Conservation (phyloP, 768 basidiomycete genomes). For the Podaxis mareebaensis region DNA sequence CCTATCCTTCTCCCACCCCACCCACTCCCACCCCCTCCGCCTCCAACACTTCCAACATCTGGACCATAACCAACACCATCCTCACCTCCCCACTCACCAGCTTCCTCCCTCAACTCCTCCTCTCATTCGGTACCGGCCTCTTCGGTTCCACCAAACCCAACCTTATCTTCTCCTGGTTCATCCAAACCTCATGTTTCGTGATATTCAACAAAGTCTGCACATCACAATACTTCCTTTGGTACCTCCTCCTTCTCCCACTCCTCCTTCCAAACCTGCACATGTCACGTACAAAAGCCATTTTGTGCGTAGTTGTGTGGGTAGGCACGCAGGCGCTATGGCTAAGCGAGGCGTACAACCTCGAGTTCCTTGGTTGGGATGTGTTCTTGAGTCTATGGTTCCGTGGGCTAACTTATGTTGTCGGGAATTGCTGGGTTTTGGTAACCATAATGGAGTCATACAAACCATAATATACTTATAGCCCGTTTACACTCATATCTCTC, state of each 20-base stretch:
- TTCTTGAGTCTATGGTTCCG: slow-evolving; percentile 79
- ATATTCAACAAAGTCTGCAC: slow-evolving; percentile 99
- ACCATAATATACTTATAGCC: not conserved
- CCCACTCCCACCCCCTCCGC: slow-evolving; percentile 15
- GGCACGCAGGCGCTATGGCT: slow-evolving; percentile 88
- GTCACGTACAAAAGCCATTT: slow-evolving; percentile 38
- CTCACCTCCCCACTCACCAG: slow-evolving; percentile 76
- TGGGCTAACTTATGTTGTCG: slow-evolving; percentile 69
- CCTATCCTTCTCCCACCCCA: slow-evolving; percentile 52
- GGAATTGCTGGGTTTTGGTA: slow-evolving; percentile 80
- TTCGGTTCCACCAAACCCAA: slow-evolving; percentile 60
- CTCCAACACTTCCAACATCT: slow-evolving; percentile 19
- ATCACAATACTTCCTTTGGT: slow-evolving; percentile 99
- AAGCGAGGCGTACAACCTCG: slow-evolving; percentile 84
- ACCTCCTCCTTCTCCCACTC: slow-evolving; percentile 83
- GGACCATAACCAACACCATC: slow-evolving; percentile 35
- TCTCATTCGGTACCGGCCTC: slow-evolving; percentile 73
- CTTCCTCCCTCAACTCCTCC: slow-evolving; percentile 80
- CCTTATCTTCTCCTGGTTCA: slow-evolving; percentile 83
- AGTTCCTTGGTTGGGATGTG: slow-evolving; percentile 79
- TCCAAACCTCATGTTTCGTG: slow-evolving; percentile 91
- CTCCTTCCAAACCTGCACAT: slow-evolving; percentile 69
- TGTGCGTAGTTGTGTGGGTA: slow-evolving; percentile 63
- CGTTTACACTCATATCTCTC: not conserved
- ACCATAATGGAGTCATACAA: slow-evolving; percentile 56